These are phyloP conservation scores for Penicillium malachiteum DNA, from an alignment of 495 filamentous ascomycete species.

Conservation along the genomic window DNA sequence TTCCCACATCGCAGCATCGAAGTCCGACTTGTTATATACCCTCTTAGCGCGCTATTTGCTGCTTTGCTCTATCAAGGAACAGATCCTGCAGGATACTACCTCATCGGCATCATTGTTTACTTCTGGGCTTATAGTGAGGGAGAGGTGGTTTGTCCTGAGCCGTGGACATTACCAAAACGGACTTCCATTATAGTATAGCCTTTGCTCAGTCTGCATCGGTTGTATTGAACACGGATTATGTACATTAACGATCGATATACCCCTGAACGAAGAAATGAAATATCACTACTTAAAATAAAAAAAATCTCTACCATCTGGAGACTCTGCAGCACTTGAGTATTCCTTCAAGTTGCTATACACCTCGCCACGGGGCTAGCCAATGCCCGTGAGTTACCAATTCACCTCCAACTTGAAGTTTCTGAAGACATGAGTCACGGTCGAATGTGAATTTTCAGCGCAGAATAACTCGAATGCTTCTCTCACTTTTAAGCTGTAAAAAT, in stretches of 20 bases:
- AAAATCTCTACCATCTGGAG: no score
- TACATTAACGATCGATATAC: slow-evolving; percentile 17
- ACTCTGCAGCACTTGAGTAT: no score
- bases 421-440: no score
- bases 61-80: slow-evolving; percentile 87
- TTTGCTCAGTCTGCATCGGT: slow-evolving; percentile 10
- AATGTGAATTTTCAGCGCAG: no score
- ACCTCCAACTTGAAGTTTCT: no score
- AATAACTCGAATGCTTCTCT: no score
- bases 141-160: slow-evolving; percentile 72
- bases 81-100: slow-evolving; percentile 88
- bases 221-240: slow-evolving; percentile 16
- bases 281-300: no score
- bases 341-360: no score
- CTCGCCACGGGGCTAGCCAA: no score
- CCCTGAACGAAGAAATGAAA: neutral
- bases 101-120: slow-evolving; percentile 82
- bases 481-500: no score
- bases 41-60: slow-evolving; percentile 71
- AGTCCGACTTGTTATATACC: slow-evolving; percentile 77
- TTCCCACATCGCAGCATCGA: slow-evolving; percentile 84
- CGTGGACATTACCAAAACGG: slow-evolving; percentile 55
- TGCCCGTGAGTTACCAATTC: no score
- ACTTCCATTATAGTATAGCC: slow-evolving; percentile 33
- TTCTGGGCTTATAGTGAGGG: slow-evolving; percentile 98